Conservation (phyloP, 768 basidiomycete species). For the Cytidiella melzeri region DNA sequence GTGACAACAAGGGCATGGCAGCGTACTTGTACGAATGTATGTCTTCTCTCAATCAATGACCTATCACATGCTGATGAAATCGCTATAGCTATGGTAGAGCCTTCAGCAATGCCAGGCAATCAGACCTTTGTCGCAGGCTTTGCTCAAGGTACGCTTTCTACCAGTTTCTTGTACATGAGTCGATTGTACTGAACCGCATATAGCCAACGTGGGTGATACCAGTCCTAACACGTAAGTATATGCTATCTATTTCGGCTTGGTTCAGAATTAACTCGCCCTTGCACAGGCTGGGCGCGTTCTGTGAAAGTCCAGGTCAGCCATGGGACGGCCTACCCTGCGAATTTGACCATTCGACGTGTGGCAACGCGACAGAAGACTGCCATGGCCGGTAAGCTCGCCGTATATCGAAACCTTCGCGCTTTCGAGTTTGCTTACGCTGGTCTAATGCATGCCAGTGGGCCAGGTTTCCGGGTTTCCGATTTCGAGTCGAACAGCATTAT, state of each 20-base stretch:
- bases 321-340: constrained; percentile 67
- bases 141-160: constrained; percentile 49
- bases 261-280: constrained; percentile 4
- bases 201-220: constrained; percentile 79
- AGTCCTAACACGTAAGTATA: constrained; percentile 68
- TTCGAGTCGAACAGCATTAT: constrained; percentile 74
- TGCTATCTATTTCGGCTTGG: background rate
- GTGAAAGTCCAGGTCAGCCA: constrained; percentile 66
- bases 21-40: constrained; percentile 71
- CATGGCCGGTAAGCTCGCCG: constrained; percentile 68
- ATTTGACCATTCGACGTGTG: constrained; percentile 70
- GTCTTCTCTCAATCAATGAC: constrained; percentile 11
- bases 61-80: constrained; percentile 1
- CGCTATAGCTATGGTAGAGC: constrained; percentile 52
- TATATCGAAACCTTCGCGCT: constrained; percentile 4
- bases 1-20: constrained; percentile 85
- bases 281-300: constrained; percentile 60
- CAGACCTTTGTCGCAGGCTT: constrained; percentile 71
- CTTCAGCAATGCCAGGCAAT: constrained; percentile 60
- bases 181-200: constrained; percentile 6
- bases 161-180: background rate
- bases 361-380: constrained; percentile 59
- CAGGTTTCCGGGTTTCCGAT: constrained; percentile 68
- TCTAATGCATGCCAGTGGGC: constrained; percentile 42
- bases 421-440: background rate